Evolutionary conservation across 371 early-diverging fungal species (phyloP).

Genomic region (Mortierella sp.): DNA sequence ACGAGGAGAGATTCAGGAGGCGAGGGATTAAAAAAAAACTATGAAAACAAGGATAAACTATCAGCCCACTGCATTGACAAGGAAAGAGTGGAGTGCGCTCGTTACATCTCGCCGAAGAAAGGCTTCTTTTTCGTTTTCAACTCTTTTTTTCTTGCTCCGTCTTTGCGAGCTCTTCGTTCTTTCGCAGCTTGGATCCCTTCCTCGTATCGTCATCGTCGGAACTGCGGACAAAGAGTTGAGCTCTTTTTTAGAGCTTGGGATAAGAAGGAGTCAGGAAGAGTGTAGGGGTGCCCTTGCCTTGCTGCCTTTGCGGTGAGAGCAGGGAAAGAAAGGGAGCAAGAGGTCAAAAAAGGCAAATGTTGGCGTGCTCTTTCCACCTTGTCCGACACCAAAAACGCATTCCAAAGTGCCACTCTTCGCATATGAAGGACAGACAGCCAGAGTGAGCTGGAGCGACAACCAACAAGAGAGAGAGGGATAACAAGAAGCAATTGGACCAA

Average conservation of each 20-base stretch:
- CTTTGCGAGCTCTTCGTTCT: neutral
- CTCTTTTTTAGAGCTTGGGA: neutral
- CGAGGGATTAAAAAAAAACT: neutral
- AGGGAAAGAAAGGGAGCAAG: neutral
- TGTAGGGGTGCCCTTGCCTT: neutral
- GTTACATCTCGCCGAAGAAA: neutral
- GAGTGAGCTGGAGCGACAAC: neutral
- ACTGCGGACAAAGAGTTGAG: neutral
- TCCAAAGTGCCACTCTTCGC: neutral
- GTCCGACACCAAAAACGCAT: constrained; percentile 6
- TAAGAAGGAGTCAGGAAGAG: neutral
- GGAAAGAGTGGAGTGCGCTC: neutral
- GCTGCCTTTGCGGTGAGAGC: neutral
- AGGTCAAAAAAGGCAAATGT: constrained; percentile 4
- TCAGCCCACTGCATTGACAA: neutral
- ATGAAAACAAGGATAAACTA: neutral
- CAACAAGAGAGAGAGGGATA: neutral
- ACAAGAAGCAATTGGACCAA: neutral
- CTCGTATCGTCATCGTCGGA: neutral
- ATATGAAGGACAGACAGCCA: neutral
- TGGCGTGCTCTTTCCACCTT: neutral
- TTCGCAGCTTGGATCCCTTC: neutral
- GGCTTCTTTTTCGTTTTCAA: neutral
- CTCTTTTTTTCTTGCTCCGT: neutral
- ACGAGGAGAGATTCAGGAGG: neutral